phyloP scores from a whole-genome alignment of 768 basidiomycete genomes.

The Lepiota subincarnata region DNA sequence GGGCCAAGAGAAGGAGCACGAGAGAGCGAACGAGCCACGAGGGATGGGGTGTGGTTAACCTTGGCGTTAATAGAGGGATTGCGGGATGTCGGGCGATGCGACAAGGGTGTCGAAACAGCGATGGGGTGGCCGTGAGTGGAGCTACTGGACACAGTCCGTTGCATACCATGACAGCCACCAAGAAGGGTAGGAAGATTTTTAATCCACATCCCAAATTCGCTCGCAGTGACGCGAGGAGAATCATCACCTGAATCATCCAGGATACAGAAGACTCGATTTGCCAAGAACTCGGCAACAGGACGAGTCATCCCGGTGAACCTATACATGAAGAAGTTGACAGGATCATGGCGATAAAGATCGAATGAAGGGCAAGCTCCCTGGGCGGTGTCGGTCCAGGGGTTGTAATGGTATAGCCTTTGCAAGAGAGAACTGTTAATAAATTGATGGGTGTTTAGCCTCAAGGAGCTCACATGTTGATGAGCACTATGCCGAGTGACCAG shows the following conservation, averaged over 20 bases:
- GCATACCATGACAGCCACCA: conserved; percentile 41
- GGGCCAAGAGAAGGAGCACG: conserved; percentile 62
- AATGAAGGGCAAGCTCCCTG: conserved; percentile 81
- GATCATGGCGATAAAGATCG: conserved; percentile 70
- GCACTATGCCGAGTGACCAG: conserved; percentile 97
- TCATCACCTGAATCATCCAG: conserved; percentile 64
- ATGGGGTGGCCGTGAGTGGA: conserved; percentile 65
- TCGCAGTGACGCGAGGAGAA: conserved; percentile 66
- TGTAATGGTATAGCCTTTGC: conserved; percentile 89
- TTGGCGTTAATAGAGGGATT: conserved; percentile 47
- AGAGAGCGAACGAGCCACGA: conserved; percentile 52
- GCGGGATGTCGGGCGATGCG: conserved; percentile 69
- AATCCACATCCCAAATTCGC: conserved; percentile 84
- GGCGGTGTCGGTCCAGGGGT: conserved; percentile 96
- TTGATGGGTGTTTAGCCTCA: conserved; percentile 8
- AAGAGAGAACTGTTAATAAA: conserved; percentile 10
- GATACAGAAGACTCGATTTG: conserved; percentile 79
- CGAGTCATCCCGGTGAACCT: conserved; percentile 89
- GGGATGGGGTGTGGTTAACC: conserved; percentile 47
- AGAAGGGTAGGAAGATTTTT: conserved; percentile 76
- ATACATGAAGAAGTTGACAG: conserved; percentile 81
- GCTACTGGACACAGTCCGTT: conserved; percentile 58
- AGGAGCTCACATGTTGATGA: conserved; percentile 85
- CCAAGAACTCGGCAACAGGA: conserved; percentile 83
- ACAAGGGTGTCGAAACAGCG: conserved; percentile 57